Conservation (phyloP, 768 basidiomycete species). For the Tylopilus sp. region DNA sequence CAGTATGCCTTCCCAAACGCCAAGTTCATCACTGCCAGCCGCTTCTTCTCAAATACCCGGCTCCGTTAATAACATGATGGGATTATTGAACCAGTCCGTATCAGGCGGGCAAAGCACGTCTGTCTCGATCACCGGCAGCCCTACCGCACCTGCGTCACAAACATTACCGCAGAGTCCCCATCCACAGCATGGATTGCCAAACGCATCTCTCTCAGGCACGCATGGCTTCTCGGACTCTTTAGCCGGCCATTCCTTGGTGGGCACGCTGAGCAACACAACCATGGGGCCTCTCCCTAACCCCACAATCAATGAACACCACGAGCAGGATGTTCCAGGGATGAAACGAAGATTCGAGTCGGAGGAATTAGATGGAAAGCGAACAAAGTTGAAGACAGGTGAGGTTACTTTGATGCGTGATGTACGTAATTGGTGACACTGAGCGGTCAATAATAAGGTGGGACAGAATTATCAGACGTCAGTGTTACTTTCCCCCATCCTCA, state of each 20-base stretch:
- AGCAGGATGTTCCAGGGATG: conserved; percentile 59
- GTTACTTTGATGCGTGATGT: conserved; percentile 21
- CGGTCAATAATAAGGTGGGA: conserved; percentile 28
- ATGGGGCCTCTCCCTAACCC: conserved; percentile 10
- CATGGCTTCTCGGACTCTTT: conserved; percentile 26
- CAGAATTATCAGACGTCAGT: conserved; percentile 55
- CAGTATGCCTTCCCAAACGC: conserved; percentile 15
- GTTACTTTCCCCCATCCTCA: conserved; percentile 8
- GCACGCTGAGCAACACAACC: conserved; percentile 10
- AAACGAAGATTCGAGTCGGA: conserved; percentile 73
- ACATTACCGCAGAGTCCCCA: conserved; percentile 32
- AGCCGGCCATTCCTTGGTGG: conserved; percentile 17
- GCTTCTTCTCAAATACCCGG: conserved; percentile 20
- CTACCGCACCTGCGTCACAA: conserved; percentile 24
- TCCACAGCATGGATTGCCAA: conserved; percentile 22
- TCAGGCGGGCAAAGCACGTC: conserved; percentile 18
- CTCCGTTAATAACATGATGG: conserved; percentile 23
- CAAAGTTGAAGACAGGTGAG: conserved; percentile 70
- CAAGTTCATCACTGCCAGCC: conserved; percentile 9
- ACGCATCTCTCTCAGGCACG: conserved; percentile 22
- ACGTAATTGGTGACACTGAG: conserved; percentile 25
- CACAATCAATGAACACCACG: conserved; percentile 35
- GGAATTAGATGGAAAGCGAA: conserved; percentile 66
- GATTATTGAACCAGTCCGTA: conserved; percentile 24
- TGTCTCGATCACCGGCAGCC: conserved; percentile 22